phyloP scores from a whole-genome alignment of 2,329 filamentous ascomycete genomes.

The Proliferodiscus dingleyae region DNA sequence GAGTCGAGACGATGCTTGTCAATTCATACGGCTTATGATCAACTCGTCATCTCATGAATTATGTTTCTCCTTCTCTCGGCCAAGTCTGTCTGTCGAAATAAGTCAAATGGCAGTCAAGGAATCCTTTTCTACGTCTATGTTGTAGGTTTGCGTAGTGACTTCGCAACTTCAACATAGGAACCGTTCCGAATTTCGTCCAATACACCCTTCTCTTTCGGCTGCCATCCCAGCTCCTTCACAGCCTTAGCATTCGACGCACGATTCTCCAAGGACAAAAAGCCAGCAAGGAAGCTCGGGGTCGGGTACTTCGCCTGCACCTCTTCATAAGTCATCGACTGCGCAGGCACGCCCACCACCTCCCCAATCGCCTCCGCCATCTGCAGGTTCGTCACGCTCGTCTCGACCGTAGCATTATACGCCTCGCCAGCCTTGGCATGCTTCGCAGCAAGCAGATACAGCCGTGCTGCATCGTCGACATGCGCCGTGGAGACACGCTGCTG shows the following conservation, averaged over 20 bases:
- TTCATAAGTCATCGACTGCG: not conserved
- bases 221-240: not conserved
- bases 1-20: too few species aligned
- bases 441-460: slow-evolving; percentile 36
- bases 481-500: slow-evolving; percentile 29
- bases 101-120: too few species aligned
- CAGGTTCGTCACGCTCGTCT: slow-evolving; percentile 31
- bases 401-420: slow-evolving; percentile 33
- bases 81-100: too few species aligned
- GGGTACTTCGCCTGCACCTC: not conserved
- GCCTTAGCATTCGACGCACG: not conserved
- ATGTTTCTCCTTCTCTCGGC: too few species aligned
- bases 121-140: too few species aligned
- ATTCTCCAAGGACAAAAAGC: not conserved
- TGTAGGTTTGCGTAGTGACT: not conserved
- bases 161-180: not conserved
- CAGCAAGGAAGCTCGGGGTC: not conserved
- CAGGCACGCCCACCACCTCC: slow-evolving; percentile 17
- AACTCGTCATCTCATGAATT: too few species aligned
- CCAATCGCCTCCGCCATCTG: slow-evolving; percentile 31
- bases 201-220: not conserved
- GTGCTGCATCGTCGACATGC: slow-evolving; percentile 41
- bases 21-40: too few species aligned
- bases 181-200: not conserved
- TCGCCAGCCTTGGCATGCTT: slow-evolving; percentile 33